These are phyloP conservation scores for Circinella umbellata DNA, from an alignment of 371 early-diverging fungal genomes.

Conservation along the genomic window DNA sequence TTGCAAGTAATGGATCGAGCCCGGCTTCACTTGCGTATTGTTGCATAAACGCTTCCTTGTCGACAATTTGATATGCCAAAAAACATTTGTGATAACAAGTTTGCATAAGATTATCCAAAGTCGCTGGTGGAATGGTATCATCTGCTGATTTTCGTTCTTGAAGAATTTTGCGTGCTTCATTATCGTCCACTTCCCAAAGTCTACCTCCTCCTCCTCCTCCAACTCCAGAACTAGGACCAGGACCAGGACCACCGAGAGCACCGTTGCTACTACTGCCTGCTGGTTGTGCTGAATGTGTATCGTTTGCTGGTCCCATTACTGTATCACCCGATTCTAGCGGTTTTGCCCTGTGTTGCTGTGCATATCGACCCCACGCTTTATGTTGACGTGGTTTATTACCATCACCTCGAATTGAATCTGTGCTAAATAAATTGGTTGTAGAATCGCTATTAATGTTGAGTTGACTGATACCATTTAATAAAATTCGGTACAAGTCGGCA, in stretches of 20 bases:
- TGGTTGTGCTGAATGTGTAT: not conserved
- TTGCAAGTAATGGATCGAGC: conserved; percentile 56
- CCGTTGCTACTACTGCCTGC: conserved; percentile 6
- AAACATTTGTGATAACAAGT: conserved; percentile 63
- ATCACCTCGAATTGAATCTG: conserved; percentile 31
- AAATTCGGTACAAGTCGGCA: conserved; percentile 51
- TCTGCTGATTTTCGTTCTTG: conserved; percentile 12
- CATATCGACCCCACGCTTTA: conserved; percentile 19
- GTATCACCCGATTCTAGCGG: conserved; percentile 13
- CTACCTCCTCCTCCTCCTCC: conserved; percentile 25
- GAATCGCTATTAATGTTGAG: conserved; percentile 53
- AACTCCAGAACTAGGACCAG: not conserved
- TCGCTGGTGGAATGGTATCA: conserved; percentile 35
- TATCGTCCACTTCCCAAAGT: conserved; percentile 58
- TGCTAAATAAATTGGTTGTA: conserved; percentile 42
- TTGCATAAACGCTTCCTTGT: conserved; percentile 57
- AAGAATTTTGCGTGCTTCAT: conserved; percentile 44
- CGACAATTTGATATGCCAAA: conserved; percentile 62
- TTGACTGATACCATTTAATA: conserved; percentile 55
- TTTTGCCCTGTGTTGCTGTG: conserved; percentile 13
- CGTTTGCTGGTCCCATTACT: not conserved
- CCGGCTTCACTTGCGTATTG: conserved; percentile 40
- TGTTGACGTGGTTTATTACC: conserved; percentile 17
- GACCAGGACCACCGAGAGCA: not conserved
- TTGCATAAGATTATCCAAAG: conserved; percentile 50